These are phyloP conservation scores for Aquilaria malaccensis DNA, from an alignment of 345 rosid species.

Conservation along the genomic window DNA sequence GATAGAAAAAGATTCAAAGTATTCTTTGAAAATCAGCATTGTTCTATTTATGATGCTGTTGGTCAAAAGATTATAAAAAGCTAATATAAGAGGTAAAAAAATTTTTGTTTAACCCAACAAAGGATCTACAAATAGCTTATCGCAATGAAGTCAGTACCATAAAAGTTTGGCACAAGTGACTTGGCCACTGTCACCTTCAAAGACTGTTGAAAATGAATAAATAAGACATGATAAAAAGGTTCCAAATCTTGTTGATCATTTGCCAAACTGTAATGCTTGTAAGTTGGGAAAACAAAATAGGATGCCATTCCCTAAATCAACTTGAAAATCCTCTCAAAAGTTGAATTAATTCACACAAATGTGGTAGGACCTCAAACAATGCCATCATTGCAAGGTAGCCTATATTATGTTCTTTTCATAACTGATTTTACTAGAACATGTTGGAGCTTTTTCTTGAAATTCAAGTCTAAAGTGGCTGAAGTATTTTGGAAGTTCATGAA, in stretches of 20 bases:
- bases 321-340: background rate
- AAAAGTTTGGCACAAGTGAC: slow-evolving; percentile 1
- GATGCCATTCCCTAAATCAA: background rate
- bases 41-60: background rate
- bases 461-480: slow-evolving; percentile 2
- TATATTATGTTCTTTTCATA: too few species aligned
- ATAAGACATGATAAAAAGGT: background rate
- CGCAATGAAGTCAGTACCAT: background rate
- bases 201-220: background rate
- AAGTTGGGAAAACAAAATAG: slow-evolving; percentile 2
- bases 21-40: background rate
- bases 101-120: background rate
- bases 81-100: background rate
- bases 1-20: background rate
- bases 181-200: slow-evolving; percentile 9
- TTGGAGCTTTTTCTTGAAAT: background rate
- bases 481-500: background rate
- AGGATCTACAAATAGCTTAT: background rate
- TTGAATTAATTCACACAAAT: background rate
- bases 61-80: background rate
- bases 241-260: background rate
- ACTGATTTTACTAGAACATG: too few species aligned
- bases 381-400: background rate
- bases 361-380: background rate
- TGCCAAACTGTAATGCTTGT: slow-evolving; percentile 2